phyloP scores from a whole-genome alignment of 371 early-diverging fungal genomes.

The Sporodiniella umbellata region DNA sequence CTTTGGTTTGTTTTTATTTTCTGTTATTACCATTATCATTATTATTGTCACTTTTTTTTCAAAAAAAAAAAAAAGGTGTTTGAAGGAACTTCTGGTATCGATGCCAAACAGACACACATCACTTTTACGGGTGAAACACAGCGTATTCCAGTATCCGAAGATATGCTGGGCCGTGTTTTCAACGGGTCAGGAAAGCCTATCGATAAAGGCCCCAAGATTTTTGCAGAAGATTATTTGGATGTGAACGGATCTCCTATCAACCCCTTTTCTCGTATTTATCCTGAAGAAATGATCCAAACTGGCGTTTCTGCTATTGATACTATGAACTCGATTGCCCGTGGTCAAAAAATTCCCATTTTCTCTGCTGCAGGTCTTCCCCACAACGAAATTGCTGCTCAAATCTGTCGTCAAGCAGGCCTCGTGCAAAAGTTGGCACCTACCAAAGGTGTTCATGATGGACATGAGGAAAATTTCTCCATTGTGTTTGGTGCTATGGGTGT shows the following conservation, averaged over 20 bases:
- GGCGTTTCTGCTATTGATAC: constrained; percentile 99
- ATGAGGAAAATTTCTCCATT: constrained; percentile 99
- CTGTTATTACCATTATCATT: no score
- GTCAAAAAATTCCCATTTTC: constrained; percentile 99
- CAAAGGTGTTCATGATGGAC: constrained; percentile 97
- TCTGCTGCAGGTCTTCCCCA: constrained; percentile 99
- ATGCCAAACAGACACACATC: constrained; percentile 96
- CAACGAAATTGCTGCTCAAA: constrained; percentile 99
- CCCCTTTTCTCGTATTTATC: constrained; percentile 99
- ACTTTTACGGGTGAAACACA: constrained; percentile 98
- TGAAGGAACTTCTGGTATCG: constrained; percentile 99
- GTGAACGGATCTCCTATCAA: constrained; percentile 99
- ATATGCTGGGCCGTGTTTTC: constrained; percentile 99
- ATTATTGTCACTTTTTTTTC: no score
- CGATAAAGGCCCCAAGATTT: constrained; percentile 99
- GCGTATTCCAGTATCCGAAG: constrained; percentile 98
- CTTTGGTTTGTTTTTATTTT: not conserved
- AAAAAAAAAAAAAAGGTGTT: no score
- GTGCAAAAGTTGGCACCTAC: constrained; percentile 82
- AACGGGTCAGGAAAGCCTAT: constrained; percentile 99
- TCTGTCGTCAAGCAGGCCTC: constrained; percentile 99
- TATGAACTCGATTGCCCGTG: constrained; percentile 99
- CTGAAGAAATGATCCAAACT: constrained; percentile 99
- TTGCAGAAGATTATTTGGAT: constrained; percentile 99
- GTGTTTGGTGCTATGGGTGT: constrained; percentile 99